These are phyloP conservation scores for Pyrenochaeta sp. DNA, from an alignment of 2,329 filamentous ascomycete genomes.

Conservation along the genomic window DNA sequence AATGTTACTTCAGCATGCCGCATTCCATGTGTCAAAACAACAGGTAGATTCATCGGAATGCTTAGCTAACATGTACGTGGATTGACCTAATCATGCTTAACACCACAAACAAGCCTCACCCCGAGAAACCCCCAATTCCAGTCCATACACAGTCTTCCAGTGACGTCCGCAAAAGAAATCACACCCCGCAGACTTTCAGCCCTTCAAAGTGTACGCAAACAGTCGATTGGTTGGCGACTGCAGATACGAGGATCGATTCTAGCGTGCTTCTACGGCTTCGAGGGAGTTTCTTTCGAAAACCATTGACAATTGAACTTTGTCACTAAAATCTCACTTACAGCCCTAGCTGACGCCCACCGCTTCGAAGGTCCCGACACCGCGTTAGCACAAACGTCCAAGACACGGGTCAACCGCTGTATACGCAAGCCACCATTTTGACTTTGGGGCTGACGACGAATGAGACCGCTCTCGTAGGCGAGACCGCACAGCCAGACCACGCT, in stretches of 20 bases:
- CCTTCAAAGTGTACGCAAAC: no score
- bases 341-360: slow-evolving; percentile 15
- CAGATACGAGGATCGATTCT: slow-evolving; percentile 3
- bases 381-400: slow-evolving; percentile 9
- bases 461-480: background rate
- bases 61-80: background rate
- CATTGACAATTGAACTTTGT: background rate
- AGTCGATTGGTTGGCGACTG: slow-evolving; percentile 1
- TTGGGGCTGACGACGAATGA: slow-evolving; percentile 6
- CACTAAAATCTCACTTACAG: slow-evolving; percentile 16
- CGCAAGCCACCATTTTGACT: slow-evolving; percentile 5
- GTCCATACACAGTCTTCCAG: background rate
- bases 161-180: background rate
- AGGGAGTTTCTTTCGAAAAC: slow-evolving; percentile 5
- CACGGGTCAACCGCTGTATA: slow-evolving; percentile 9
- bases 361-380: slow-evolving; percentile 13
- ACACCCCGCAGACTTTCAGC: background rate
- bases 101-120: background rate
- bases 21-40: background rate
- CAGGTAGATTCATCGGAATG: background rate
- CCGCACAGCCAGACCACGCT: background rate
- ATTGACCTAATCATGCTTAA: background rate
- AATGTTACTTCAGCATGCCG: no score
- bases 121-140: background rate
- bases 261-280: slow-evolving; percentile 2